A percentile compares a stretch with the other conserved stretches of the same genome.
phyloP scores from a whole-genome alignment of 2,329 filamentous ascomycete genomes.

The Aspergillus neoniger region DNA sequence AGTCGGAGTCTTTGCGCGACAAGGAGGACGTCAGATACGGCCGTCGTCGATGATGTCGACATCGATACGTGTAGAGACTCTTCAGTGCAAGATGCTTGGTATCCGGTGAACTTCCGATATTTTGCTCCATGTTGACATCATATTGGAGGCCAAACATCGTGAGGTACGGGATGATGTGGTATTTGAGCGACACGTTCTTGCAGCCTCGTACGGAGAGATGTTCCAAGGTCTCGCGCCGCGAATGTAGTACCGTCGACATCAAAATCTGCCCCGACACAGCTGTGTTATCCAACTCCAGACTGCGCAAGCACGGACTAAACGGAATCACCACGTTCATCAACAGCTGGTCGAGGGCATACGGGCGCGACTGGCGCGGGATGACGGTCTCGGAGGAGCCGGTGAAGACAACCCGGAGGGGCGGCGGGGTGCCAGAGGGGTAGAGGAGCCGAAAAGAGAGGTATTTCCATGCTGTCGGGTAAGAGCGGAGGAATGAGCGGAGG shows the following conservation, averaged over 20 bases:
- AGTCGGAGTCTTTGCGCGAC: conserved; percentile 59
- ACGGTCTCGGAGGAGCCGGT: conserved; percentile 36
- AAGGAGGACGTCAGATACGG: conserved; percentile 61
- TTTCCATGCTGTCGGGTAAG: conserved; percentile 63
- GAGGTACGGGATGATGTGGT: conserved; percentile 63
- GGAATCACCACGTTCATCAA: conserved; percentile 58
- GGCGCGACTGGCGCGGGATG: conserved; percentile 53
- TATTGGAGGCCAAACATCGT: conserved; percentile 49
- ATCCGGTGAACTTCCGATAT: conserved; percentile 32
- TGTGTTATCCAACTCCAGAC: conserved; percentile 62
- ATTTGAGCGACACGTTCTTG: conserved; percentile 66
- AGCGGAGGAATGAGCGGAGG: conserved; percentile 56
- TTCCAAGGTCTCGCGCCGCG: conserved; percentile 56
- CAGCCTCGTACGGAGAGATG: conserved; percentile 64
- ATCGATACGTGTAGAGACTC: conserved; percentile 63
- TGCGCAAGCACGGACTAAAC: conserved; percentile 58
- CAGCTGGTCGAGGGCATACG: conserved; percentile 61
- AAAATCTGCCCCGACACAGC: conserved; percentile 60
- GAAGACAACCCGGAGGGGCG: conserved; percentile 34
- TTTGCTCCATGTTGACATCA: conserved; percentile 48
- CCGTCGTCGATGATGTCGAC: conserved; percentile 62
- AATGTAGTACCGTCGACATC: conserved; percentile 56
- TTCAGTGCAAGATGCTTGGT: conserved; percentile 54
- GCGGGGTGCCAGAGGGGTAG: conserved; percentile 41
- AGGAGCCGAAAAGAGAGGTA: conserved; percentile 60